These are phyloP conservation scores for Sclerotinia nivalis DNA, from an alignment of 2,329 filamentous ascomycete genomes.

Conservation along the genomic window DNA sequence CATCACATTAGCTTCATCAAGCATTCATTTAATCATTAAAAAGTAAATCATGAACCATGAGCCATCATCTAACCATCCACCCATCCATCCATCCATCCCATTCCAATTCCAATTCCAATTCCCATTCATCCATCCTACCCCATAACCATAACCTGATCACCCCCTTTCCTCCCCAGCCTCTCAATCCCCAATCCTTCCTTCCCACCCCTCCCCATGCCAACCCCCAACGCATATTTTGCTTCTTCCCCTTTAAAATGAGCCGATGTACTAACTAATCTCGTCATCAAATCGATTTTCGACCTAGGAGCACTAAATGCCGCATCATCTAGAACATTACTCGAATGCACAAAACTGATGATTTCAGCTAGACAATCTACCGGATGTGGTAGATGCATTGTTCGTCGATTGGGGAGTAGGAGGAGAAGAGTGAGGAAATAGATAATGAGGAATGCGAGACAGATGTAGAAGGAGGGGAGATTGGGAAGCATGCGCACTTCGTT, in stretches of 20 bases:
- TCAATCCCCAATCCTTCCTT: slow-evolving; percentile 39
- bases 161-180: slow-evolving; percentile 33
- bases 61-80: not conserved
- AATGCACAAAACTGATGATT: slow-evolving; percentile 74
- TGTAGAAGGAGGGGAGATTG: slow-evolving; percentile 70
- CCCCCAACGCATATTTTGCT: slow-evolving; percentile 37
- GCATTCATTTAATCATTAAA: no score
- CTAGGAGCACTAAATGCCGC: slow-evolving; percentile 68
- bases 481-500: slow-evolving; percentile 66
- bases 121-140: not conserved
- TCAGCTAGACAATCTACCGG: slow-evolving; percentile 71
- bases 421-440: slow-evolving; percentile 68
- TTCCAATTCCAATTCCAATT: not conserved
- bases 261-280: slow-evolving; percentile 53
- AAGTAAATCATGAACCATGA: no score
- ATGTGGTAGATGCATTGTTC: slow-evolving; percentile 69
- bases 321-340: slow-evolving; percentile 70
- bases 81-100: not conserved
- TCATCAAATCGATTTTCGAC: slow-evolving; percentile 68
- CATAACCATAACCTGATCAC: slow-evolving; percentile 16
- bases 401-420: slow-evolving; percentile 61
- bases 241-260: slow-evolving; percentile 20
- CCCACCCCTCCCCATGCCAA: slow-evolving; percentile 34
- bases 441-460: slow-evolving; percentile 69
- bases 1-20: no score